These are phyloP conservation scores for Salix caprea DNA, from an alignment of 345 rosid genomes.

Conservation along the genomic window DNA sequence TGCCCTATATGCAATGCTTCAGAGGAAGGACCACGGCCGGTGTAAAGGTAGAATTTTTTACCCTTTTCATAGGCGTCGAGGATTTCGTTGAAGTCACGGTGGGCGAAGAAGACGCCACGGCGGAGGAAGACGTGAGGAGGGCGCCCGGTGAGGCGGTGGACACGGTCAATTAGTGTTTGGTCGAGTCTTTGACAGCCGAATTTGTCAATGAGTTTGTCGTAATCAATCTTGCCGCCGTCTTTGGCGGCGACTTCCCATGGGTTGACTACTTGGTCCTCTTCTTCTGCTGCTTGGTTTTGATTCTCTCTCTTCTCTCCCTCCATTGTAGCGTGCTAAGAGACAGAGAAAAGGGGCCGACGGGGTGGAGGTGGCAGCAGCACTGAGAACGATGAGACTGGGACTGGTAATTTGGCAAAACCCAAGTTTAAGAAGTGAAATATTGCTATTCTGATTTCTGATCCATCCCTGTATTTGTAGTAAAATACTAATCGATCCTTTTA, in stretches of 20 bases:
- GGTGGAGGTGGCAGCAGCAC: neutral
- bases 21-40: slow-evolving; percentile 96
- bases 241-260: slow-evolving; percentile 88
- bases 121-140: slow-evolving; percentile 84
- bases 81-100: slow-evolving; percentile 72
- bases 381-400: neutral
- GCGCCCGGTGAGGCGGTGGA: slow-evolving; percentile 62
- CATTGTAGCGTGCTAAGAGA: neutral
- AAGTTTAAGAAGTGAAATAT: neutral
- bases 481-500: neutral
- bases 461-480: neutral
- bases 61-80: slow-evolving; percentile 78
- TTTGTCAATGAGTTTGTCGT: slow-evolving; percentile 81
- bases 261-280: slow-evolving; percentile 50
- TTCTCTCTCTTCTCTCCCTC: neutral
- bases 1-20: slow-evolving; percentile 91
- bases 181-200: slow-evolving; percentile 88
- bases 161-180: slow-evolving; percentile 54
- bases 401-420: neutral
- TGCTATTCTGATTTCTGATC: neutral
- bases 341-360: neutral
- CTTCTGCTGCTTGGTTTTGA: neutral
- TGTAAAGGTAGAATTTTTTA: slow-evolving; percentile 78
- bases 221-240: slow-evolving; percentile 72
- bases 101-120: slow-evolving; percentile 90